Conservation (phyloP, 495 filamentous ascomycete genomes). For the Podospora tetraspora region DNA sequence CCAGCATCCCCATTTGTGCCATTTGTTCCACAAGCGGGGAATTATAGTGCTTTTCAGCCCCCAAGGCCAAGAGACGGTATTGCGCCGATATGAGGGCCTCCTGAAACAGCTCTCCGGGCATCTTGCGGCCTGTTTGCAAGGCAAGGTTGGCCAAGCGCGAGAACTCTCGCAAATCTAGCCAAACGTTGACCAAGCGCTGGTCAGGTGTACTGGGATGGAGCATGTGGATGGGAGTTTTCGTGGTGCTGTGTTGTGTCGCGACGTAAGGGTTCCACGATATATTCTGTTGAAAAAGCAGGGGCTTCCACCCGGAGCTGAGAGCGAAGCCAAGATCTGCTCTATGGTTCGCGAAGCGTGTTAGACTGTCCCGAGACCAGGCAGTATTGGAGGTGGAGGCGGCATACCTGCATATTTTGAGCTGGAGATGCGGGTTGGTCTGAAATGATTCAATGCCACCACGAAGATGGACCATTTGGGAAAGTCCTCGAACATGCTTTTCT, state of each 20-base stretch:
- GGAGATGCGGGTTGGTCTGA: conserved; percentile 13
- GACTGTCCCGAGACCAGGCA: background rate
- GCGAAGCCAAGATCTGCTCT: conserved; percentile 9
- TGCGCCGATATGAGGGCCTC: conserved; percentile 18
- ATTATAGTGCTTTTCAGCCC: background rate
- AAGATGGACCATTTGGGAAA: conserved; percentile 32
- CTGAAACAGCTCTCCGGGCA: conserved; percentile 7
- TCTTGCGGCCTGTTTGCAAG: conserved; percentile 11
- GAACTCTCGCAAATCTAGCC: conserved; percentile 17
- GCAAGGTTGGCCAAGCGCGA: conserved; percentile 12
- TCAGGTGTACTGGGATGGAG: background rate
- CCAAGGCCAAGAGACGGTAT: conserved; percentile 19
- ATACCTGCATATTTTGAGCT: conserved; percentile 20
- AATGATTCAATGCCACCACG: conserved; percentile 29
- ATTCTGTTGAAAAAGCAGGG: conserved; percentile 12
- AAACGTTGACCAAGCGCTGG: conserved; percentile 10
- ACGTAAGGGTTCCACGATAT: conserved; percentile 17
- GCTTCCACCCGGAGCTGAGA: conserved; percentile 3
- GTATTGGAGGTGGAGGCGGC: background rate
- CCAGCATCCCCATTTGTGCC: conserved; percentile 18
- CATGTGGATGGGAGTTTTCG: background rate
- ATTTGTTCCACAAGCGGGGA: background rate
- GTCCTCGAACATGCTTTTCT: conserved; percentile 32
- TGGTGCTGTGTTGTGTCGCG: background rate
- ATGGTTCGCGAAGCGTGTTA: background rate